These are phyloP conservation scores for Gynochthodes officinalis DNA, from an alignment of 257 asterid genomes.

Conservation along the genomic window DNA sequence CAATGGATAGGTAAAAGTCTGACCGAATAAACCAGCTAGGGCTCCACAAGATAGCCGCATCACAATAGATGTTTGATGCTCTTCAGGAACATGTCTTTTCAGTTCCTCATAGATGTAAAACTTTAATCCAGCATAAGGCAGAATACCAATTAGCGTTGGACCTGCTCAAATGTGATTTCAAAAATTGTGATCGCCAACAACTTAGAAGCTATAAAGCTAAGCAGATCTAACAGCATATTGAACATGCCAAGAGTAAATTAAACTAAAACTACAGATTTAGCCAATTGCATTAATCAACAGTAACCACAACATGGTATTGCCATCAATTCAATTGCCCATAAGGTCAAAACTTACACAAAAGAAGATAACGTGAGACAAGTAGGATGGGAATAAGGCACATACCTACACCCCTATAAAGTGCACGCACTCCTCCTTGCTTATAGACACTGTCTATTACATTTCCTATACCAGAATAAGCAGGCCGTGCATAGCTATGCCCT, in stretches of 20 bases:
- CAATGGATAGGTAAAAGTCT: slow-evolving; percentile 89
- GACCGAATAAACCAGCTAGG: slow-evolving; percentile 92
- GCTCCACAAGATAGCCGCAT: slow-evolving; percentile 95
- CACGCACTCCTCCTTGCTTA: slow-evolving; percentile 80
- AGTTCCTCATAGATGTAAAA: slow-evolving; percentile 87
- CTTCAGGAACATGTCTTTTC: slow-evolving; percentile 79
- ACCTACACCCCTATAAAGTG: slow-evolving; percentile 94
- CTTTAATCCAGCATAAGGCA: slow-evolving; percentile 95
- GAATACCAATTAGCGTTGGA: slow-evolving; percentile 90
- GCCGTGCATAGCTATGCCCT: slow-evolving; percentile 37
- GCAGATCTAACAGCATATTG: neutral
- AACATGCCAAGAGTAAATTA: neutral
- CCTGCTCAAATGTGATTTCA: slow-evolving; percentile 39
- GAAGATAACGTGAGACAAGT: neutral
- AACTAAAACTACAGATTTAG: neutral
- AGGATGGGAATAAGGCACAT: slow-evolving; percentile 12
- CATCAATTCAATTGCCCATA: neutral
- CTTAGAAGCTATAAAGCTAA: neutral
- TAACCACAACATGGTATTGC: neutral
- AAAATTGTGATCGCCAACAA: neutral
- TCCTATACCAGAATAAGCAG: slow-evolving; percentile 64
- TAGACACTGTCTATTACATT: slow-evolving; percentile 74
- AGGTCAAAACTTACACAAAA: neutral
- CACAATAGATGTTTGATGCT: slow-evolving; percentile 66
- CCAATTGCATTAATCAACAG: neutral